Conservation (phyloP, 2,329 filamentous ascomycete genomes). For the Onygena corvina region DNA sequence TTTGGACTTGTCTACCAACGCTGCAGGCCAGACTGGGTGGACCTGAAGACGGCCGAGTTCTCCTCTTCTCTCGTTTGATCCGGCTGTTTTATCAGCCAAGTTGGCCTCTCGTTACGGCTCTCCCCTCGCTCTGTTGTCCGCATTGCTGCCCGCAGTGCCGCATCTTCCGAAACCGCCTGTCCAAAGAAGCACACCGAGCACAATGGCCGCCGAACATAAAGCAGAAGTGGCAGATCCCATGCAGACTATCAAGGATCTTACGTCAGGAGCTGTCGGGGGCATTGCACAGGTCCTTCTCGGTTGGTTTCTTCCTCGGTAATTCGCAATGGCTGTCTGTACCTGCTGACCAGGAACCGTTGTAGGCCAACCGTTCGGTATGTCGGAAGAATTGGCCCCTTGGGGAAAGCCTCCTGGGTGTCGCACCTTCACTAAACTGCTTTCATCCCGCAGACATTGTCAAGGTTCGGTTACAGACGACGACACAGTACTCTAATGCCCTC, state of each 20-base stretch:
- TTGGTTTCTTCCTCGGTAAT: slow-evolving; percentile 39
- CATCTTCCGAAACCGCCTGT: neutral
- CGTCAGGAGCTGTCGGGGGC: slow-evolving; percentile 80
- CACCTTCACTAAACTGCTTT: neutral
- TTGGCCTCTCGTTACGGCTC: neutral
- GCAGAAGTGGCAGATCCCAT: slow-evolving; percentile 31
- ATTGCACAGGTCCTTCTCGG: slow-evolving; percentile 88
- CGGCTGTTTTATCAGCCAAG: neutral
- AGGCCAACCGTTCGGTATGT: slow-evolving; percentile 55
- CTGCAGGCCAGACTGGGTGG: too few species aligned
- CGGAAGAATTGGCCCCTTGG: neutral
- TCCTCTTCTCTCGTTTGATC: neutral
- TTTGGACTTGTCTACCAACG: too few species aligned
- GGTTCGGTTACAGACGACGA: slow-evolving; percentile 84
- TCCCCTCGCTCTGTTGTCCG: neutral
- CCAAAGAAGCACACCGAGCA: neutral
- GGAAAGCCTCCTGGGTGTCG: neutral
- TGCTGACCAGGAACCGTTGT: slow-evolving; percentile 5
- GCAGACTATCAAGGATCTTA: slow-evolving; percentile 75
- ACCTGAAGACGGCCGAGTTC: neutral
- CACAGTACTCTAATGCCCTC: slow-evolving; percentile 66
- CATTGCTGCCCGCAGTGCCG: neutral
- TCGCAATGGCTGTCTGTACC: neutral
- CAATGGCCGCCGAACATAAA: slow-evolving; percentile 19
- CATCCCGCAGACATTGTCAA: slow-evolving; percentile 80